Evolutionary conservation across 768 basidiomycete species (phyloP).

Genomic region (Coprinopsis cinerea): DNA sequence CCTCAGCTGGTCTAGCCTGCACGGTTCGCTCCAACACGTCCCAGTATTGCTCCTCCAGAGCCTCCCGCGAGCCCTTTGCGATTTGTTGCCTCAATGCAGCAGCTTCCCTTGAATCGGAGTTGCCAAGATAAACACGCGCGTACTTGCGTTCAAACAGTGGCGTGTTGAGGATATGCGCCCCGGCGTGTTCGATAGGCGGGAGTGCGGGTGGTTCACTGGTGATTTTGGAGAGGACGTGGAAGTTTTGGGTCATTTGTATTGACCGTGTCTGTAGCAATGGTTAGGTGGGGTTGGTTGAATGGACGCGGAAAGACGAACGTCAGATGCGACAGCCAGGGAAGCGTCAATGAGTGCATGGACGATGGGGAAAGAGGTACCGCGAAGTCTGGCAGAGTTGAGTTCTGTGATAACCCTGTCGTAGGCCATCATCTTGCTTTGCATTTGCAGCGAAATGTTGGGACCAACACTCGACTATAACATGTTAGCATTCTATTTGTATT

Average conservation of each 20-base stretch:
- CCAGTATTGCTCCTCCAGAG: constrained; percentile 87
- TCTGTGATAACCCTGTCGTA: constrained; percentile 82
- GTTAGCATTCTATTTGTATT: background rate
- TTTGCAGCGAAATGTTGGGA: constrained; percentile 62
- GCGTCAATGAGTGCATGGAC: constrained; percentile 68
- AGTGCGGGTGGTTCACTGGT: constrained; percentile 70
- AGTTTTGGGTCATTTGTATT: constrained; percentile 61
- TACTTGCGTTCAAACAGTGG: constrained; percentile 78
- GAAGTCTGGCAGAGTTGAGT: constrained; percentile 67
- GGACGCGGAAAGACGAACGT: constrained; percentile 38
- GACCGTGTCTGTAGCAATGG: constrained; percentile 34
- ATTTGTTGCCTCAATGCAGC: constrained; percentile 64
- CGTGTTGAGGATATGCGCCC: constrained; percentile 77
- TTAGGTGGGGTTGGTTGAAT: background rate
- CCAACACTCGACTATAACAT: constrained; percentile 28
- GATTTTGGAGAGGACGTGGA: constrained; percentile 71
- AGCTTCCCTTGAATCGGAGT: constrained; percentile 60
- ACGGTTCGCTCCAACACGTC: constrained; percentile 78
- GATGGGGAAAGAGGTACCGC: constrained; percentile 70
- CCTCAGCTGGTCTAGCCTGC: constrained; percentile 76
- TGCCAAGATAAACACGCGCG: constrained; percentile 71
- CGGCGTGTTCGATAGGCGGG: constrained; percentile 71
- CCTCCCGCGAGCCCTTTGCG: constrained; percentile 69
- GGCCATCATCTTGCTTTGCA: constrained; percentile 94
- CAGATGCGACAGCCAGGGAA: constrained; percentile 49